These are phyloP conservation scores for Penicillium desertorum DNA, from an alignment of 495 filamentous ascomycete species.

Conservation along the genomic window DNA sequence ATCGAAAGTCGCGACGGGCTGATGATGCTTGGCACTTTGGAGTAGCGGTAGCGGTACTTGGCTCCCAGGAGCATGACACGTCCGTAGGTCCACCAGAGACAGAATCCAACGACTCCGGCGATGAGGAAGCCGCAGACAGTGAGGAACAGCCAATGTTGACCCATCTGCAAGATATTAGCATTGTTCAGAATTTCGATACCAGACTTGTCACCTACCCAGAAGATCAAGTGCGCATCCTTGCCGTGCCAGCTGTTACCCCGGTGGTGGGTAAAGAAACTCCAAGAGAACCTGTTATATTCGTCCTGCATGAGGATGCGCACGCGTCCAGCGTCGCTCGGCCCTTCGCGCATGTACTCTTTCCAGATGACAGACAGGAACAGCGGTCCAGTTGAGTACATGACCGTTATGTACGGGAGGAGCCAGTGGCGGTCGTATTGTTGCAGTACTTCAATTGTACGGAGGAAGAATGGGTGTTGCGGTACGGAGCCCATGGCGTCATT, in stretches of 20 bases:
- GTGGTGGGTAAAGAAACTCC: constrained; percentile 78
- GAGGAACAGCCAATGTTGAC: constrained; percentile 69
- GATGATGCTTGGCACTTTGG: constrained; percentile 36
- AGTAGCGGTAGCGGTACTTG: constrained; percentile 47
- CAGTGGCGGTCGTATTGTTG: constrained; percentile 72
- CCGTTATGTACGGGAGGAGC: constrained; percentile 80
- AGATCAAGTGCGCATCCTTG: constrained; percentile 70
- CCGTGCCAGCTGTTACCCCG: constrained; percentile 76
- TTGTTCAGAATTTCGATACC: neutral
- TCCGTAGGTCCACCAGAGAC: constrained; percentile 57
- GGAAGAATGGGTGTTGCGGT: constrained; percentile 82
- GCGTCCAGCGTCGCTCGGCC: constrained; percentile 40
- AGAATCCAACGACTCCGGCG: constrained; percentile 56
- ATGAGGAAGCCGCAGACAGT: constrained; percentile 63
- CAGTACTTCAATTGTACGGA: constrained; percentile 66
- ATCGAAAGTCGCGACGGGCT: constrained; percentile 28
- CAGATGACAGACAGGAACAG: constrained; percentile 82
- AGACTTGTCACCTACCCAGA: constrained; percentile 57
- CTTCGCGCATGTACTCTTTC: constrained; percentile 66
- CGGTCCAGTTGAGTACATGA: constrained; percentile 86
- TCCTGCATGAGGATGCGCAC: constrained; percentile 60
- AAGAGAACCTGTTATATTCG: constrained; percentile 68
- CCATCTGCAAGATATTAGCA: constrained; percentile 48
- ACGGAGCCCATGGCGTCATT: constrained; percentile 86
- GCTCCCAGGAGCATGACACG: constrained; percentile 48